Base-by-base conservation (phyloP, 495 filamentous ascomycete genomes). In the Chaetomidium leptoderma region DNA sequence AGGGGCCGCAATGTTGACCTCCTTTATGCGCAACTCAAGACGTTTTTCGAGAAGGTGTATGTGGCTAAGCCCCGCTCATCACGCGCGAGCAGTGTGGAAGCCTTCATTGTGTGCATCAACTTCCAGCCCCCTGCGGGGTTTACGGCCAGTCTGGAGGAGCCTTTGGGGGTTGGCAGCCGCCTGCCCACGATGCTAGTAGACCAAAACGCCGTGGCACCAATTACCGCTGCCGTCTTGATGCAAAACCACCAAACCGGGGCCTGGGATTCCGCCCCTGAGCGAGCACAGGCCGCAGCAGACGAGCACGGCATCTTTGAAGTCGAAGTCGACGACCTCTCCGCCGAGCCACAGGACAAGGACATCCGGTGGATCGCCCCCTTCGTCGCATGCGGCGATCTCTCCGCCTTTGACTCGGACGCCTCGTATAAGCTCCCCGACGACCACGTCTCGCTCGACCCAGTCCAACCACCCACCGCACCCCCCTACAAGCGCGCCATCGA, bases 401-500 rank as follows among this genome's bases (percentile, higher is more conserved):
- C 89, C 4, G 84, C 88, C 7, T 97, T 86, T 76, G 93, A 98
- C 71, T 88, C 92, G 0, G 93, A 98, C 78, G 93, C 93, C 19
- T 89, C 90, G 1, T 96, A 97, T 73, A 80, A 86, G 58, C 76
- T 98, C 10, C 91, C 93, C 2, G 78, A 80, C 11, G 78, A 79
- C 51, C 81, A 91, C 63, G 81, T 89, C 39, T 90, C 84, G 52
- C 82, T 97, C 32, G 92, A 96, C 68, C 93, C 93, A 0, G 81
- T 98, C n/a, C 93, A 97, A 60, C 92, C 92, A 6, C 93, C 93
- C 6, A 97, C 91, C 10, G 95, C 95, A 8, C 93, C 93, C 2
- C 95, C 93, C 0, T 98, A 98, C 60, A 91, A 91, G 69, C 81
- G 83, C 16, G 93, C 95, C 4, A 75, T 98, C 57, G 93, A 98